phyloP scores from a whole-genome alignment of 2,329 filamentous ascomycete species.

The Claviceps cyperi region DNA sequence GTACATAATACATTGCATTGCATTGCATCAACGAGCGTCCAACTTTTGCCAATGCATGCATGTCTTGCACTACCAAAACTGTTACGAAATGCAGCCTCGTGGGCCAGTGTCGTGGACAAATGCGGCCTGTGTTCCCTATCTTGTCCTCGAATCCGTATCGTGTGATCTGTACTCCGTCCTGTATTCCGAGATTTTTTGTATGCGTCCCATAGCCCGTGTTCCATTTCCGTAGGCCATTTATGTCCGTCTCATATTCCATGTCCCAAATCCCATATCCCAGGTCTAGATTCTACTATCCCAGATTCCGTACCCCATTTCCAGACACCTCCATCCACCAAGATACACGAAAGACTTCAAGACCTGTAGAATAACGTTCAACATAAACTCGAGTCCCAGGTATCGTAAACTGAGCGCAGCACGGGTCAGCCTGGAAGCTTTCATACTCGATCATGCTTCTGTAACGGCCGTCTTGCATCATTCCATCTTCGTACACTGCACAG shows the following conservation, averaged over 20 bases:
- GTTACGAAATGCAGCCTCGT: too few relatives aligned
- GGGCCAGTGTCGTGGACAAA: too few relatives aligned
- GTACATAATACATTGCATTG: too few relatives aligned
- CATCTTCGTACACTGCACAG: neutral
- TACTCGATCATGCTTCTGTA: neutral
- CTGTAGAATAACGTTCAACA: neutral
- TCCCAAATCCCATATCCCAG: neutral
- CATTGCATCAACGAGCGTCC: too few relatives aligned
- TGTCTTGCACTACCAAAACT: too few relatives aligned
- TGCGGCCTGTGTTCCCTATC: too few relatives aligned
- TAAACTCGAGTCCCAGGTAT: neutral
- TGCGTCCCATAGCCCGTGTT: too few relatives aligned
- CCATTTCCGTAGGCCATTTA: too few relatives aligned
- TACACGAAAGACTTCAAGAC: neutral
- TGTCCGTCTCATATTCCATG: neutral
- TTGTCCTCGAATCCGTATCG: too few relatives aligned
- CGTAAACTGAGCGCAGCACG: neutral
- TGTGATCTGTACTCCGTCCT: too few relatives aligned
- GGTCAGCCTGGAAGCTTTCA: neutral
- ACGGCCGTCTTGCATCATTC: neutral
- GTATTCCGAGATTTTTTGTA: too few relatives aligned
- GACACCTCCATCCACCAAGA: neutral
- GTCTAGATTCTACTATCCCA: neutral
- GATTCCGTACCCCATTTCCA: neutral
- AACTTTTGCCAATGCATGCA: too few relatives aligned